Base-by-base conservation (phyloP, 139 green algal genomes). In the Spirogloea muscicola region DNA sequence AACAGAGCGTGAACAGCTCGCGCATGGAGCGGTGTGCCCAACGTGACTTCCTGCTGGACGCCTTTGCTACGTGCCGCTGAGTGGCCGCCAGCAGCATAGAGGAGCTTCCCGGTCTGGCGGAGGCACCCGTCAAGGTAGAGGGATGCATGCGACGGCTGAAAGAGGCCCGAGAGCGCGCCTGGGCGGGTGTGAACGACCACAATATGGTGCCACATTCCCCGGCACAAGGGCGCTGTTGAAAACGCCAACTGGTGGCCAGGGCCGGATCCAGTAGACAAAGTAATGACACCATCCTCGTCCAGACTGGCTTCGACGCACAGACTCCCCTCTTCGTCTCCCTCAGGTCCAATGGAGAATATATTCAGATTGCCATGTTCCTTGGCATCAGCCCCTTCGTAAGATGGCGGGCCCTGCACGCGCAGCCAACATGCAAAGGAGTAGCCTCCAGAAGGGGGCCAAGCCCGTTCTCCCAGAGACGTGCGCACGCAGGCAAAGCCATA, bases 351-450 rank as follows among this genome's bases (percentile, higher is more conserved):
- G n/a, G n/a, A n/a, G n/a, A n/a, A n/a, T n/a, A n/a, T n/a, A n/a
- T n/a, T n/a, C n/a, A n/a, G n/a, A n/a, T n/a, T n/a, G n/a, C n/a
- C n/a, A n/a, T n/a, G n/a, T n/a, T n/a, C n/a, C n/a, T n/a, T n/a
- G n/a, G n/a, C n/a, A n/a, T n/a, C n/a, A n/a, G n/a, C n/a, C n/a
- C n/a, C n/a, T n/a, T n/a, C n/a, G n/a, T n/a, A n/a, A n/a, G n/a
- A n/a, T n/a, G n/a, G n/a, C n/a, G n/a, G 63, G 36, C 60, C 65
- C 0, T 44, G 4, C 40, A 81, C 69, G 4, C 39, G 40, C 6
- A 81, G 21, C 63, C 63, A 81, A 41, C 49, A 81, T 4, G 44
- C 33, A 1, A 81, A 68, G 34, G 74, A 69, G 74, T 79, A 81
- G 42, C 74, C 74, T 16, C 44, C 57, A 31, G 66, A 5, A 1